Evolutionary conservation across 805 yeast species (phyloP).

Genomic region (Candida pseudoglaebosa): DNA sequence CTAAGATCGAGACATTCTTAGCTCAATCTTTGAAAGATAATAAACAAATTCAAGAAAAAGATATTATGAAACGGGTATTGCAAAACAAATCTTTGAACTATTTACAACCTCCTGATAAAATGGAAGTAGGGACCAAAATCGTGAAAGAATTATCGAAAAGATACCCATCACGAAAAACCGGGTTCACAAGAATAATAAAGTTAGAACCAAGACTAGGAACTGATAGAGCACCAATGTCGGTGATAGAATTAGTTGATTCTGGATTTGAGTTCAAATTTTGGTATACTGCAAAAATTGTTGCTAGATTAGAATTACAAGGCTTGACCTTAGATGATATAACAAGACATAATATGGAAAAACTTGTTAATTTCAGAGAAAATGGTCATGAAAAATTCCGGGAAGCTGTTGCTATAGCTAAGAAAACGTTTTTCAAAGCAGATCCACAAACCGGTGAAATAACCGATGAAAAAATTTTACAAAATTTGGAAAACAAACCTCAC

Average conservation of each 20-base stretch:
- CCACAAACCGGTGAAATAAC: constrained; percentile 24
- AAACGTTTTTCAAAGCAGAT: constrained; percentile 32
- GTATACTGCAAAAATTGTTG: constrained; percentile 76
- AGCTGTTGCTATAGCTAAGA: constrained; percentile 53
- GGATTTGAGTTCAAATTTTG: constrained; percentile 66
- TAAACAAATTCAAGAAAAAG: constrained; percentile 14
- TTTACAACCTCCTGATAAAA: constrained; percentile 49
- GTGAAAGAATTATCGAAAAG: constrained; percentile 61
- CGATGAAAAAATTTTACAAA: constrained; percentile 19
- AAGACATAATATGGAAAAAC: constrained; percentile 49
- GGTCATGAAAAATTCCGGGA: constrained; percentile 53
- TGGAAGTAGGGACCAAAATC: constrained; percentile 53
- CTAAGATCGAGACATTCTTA: constrained; percentile 36
- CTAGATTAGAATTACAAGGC: constrained; percentile 68
- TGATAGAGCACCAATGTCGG: constrained; percentile 87
- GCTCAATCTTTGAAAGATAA: constrained; percentile 27
- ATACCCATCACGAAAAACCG: constrained; percentile 62
- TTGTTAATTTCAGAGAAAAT: constrained; percentile 42
- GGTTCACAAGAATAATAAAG: constrained; percentile 80
- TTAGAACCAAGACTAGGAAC: constrained; percentile 79
- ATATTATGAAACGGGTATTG: constrained; percentile 13
- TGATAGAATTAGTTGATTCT: constrained; percentile 78
- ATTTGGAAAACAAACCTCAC: constrained; percentile 32
- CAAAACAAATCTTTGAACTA: constrained; percentile 16
- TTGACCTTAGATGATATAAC: constrained; percentile 50